These are phyloP conservation scores for Candida maesae DNA, from an alignment of 805 yeast species.

Conservation along the genomic window DNA sequence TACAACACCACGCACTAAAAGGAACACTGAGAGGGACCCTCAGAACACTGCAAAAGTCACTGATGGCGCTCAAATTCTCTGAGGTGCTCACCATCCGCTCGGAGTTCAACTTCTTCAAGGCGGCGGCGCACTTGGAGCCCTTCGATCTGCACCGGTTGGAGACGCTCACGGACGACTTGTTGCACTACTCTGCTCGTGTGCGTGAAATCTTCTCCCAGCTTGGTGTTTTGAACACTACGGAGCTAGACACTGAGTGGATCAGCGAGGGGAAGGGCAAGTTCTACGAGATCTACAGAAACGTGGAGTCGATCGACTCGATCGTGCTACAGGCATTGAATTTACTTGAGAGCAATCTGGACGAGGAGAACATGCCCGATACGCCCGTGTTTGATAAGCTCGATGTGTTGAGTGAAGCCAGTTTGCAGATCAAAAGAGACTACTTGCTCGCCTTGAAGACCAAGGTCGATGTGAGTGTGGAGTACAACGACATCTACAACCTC, in stretches of 20 bases:
- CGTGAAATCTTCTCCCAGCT: constrained; percentile 15
- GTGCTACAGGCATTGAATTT: constrained; percentile 33
- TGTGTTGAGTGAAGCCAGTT: constrained; percentile 29
- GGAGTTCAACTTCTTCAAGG: constrained; percentile 26
- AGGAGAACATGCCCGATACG: constrained; percentile 26
- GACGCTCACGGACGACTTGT: constrained; percentile 21
- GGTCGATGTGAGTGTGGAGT: constrained; percentile 40
- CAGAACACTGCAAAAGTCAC: neutral
- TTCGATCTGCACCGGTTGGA: constrained; percentile 21
- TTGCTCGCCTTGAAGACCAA: constrained; percentile 29
- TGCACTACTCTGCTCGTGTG: constrained; percentile 18
- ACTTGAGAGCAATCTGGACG: constrained; percentile 30
- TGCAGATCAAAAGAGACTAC: constrained; percentile 27
- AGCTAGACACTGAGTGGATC: constrained; percentile 29
- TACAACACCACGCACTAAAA: neutral
- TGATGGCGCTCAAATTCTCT: constrained; percentile 14
- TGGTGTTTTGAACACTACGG: neutral
- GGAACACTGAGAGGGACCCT: too few relatives aligned
- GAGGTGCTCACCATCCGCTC: constrained; percentile 22
- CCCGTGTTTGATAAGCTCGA: constrained; percentile 29
- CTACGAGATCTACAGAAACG: constrained; percentile 28
- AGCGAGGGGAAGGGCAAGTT: constrained; percentile 32
- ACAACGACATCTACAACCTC: constrained; percentile 37
- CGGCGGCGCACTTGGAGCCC: constrained; percentile 25
- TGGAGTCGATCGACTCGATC: constrained; percentile 33